These are phyloP conservation scores for Skeletonema costatum DNA, from an alignment of 108 stramenopile genomes.

Conservation along the genomic window DNA sequence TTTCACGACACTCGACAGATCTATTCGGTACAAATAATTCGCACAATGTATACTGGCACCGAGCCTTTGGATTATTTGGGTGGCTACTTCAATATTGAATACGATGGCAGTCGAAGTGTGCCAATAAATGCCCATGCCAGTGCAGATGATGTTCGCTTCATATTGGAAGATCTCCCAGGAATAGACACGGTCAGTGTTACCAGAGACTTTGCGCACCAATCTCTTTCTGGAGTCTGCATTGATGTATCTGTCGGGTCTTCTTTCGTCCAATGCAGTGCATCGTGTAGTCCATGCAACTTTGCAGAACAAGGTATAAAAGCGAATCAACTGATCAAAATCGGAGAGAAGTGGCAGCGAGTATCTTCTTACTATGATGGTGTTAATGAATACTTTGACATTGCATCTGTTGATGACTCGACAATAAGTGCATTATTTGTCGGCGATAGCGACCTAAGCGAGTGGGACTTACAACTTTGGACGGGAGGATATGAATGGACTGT, in stretches of 20 bases:
- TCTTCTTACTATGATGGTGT: slow-evolving; percentile 51
- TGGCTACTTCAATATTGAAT: slow-evolving; percentile 70
- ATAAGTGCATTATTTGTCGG: slow-evolving; percentile 50
- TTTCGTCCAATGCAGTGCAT: slow-evolving; percentile 39
- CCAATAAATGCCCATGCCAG: slow-evolving; percentile 60
- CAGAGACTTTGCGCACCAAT: slow-evolving; percentile 24
- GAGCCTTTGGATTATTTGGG: slow-evolving; percentile 22
- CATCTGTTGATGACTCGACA: slow-evolving; percentile 54
- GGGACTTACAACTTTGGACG: slow-evolving; percentile 57
- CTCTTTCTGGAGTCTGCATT: slow-evolving; percentile 36
- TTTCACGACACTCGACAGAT: slow-evolving; percentile 28
- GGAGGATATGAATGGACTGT: slow-evolving; percentile 82
- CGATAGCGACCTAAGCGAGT: slow-evolving; percentile 8
- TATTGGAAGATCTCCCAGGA: slow-evolving; percentile 58
- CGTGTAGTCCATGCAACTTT: slow-evolving; percentile 57
- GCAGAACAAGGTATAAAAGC: slow-evolving; percentile 47
- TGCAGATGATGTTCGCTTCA: slow-evolving; percentile 53
- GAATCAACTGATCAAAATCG: slow-evolving; percentile 55
- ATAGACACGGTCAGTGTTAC: slow-evolving; percentile 64
- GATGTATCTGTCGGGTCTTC: slow-evolving; percentile 41
- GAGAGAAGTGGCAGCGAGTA: slow-evolving; percentile 66
- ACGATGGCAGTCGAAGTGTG: slow-evolving; percentile 52
- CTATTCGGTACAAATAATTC: slow-evolving; percentile 47
- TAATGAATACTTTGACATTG: slow-evolving; percentile 51
- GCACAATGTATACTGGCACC: slow-evolving; percentile 16